Evolutionary conservation across 352 stramenopile species (phyloP).

Genomic region (Aphanomyces astaci): DNA sequence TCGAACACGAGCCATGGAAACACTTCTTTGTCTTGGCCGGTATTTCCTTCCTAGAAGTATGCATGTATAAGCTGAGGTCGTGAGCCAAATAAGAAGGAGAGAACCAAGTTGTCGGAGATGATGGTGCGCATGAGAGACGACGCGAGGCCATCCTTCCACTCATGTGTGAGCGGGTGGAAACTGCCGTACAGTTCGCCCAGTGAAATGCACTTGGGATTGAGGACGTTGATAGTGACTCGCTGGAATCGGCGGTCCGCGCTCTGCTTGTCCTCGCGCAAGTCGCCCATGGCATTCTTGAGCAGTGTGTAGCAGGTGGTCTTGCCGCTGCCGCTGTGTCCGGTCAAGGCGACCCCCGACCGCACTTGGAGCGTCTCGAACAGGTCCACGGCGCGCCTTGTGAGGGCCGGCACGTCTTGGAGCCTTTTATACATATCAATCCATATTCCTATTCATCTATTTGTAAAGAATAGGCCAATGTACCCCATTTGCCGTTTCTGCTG

Average conservation of each 20-base stretch:
- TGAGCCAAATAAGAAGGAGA: not conserved
- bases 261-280: conserved; percentile 36
- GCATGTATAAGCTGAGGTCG: too few relatives aligned
- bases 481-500: not conserved
- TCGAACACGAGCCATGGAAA: conserved; percentile 84
- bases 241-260: conserved; percentile 53
- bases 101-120: conserved; percentile 40
- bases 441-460: too few relatives aligned
- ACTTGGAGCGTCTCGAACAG: conserved; percentile 90
- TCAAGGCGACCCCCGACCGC: conserved; percentile 81
- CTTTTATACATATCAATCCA: too few relatives aligned
- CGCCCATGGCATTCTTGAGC: conserved; percentile 42
- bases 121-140: conserved; percentile 68
- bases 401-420: conserved; percentile 2
- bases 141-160: conserved; percentile 77
- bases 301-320: conserved; percentile 51
- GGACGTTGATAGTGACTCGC: conserved; percentile 40
- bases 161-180: conserved; percentile 70
- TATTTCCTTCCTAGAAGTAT: not conserved
- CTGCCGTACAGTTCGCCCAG: conserved; percentile 79
- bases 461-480: too few relatives aligned
- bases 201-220: conserved; percentile 79
- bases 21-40: conserved; percentile 13
- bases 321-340: conserved; percentile 53
- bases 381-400: conserved; percentile 73